Conservation (phyloP, 2,329 filamentous ascomycete species). For the Furcasterigmium furcatum region DNA sequence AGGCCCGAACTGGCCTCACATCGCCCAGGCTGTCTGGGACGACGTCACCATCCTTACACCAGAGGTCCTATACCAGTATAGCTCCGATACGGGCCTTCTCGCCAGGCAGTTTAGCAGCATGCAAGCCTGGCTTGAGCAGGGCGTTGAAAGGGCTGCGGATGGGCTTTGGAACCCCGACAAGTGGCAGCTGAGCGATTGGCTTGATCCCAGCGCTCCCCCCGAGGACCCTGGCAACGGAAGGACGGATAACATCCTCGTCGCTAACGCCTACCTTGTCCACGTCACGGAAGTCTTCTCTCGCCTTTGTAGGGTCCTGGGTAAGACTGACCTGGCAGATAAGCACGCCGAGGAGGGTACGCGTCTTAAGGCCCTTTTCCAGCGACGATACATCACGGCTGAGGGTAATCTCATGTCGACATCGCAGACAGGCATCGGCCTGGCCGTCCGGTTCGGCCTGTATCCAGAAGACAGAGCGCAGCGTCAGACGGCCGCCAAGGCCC, state of each 20-base stretch:
- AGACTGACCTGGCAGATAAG: slow-evolving; percentile 17
- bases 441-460: slow-evolving; percentile 33
- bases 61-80: slow-evolving; percentile 34
- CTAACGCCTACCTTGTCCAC: slow-evolving; percentile 43
- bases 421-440: slow-evolving; percentile 33
- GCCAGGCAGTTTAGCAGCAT: slow-evolving; percentile 19
- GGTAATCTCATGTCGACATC: slow-evolving; percentile 29
- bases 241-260: slow-evolving; percentile 36
- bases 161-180: slow-evolving; percentile 34
- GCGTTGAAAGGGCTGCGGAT: slow-evolving; percentile 25
- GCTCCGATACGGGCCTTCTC: too few species aligned
- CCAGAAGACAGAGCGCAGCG: too few species aligned
- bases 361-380: slow-evolving; percentile 23
- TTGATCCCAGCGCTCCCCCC: slow-evolving; percentile 44
- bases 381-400: slow-evolving; percentile 21
- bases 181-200: slow-evolving; percentile 42
- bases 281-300: slow-evolving; percentile 31
- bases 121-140: slow-evolving; percentile 27
- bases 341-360: slow-evolving; percentile 16
- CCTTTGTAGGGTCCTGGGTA: slow-evolving; percentile 25
- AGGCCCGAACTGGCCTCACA: too few species aligned
- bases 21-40: slow-evolving; percentile 39
- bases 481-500: slow-evolving; percentile 6
- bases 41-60: slow-evolving; percentile 36
- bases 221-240: slow-evolving; percentile 33